phyloP scores from a whole-genome alignment of 306 rosid genomes.

The Glycine latifolia region DNA sequence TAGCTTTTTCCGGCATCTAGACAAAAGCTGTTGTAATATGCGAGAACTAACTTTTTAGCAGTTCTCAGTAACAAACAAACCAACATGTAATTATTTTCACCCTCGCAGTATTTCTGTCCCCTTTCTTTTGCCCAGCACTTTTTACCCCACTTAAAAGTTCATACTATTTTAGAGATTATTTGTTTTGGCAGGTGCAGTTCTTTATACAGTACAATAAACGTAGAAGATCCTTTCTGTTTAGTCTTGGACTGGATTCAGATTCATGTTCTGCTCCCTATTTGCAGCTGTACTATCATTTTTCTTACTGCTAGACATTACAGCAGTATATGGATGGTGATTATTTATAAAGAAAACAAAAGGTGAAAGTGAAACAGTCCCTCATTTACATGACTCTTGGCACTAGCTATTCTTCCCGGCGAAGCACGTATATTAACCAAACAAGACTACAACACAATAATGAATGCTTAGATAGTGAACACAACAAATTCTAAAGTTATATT shows the following conservation, averaged over 20 bases:
- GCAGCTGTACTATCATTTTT: background rate
- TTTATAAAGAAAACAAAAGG: background rate
- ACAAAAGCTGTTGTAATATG: constrained; percentile 59
- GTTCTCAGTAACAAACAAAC: constrained; percentile 44
- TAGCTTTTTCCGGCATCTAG: constrained; percentile 33
- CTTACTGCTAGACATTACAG: background rate
- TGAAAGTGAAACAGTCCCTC: background rate
- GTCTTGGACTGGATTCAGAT: background rate
- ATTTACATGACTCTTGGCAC: background rate
- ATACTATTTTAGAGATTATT: background rate
- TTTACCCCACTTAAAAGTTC: background rate
- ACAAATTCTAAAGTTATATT: background rate
- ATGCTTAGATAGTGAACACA: background rate
- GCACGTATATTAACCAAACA: background rate
- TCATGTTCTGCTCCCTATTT: background rate
- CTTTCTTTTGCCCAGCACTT: background rate
- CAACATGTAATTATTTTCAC: constrained; percentile 56
- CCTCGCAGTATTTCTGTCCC: constrained; percentile 5
- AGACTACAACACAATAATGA: background rate
- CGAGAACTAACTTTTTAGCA: constrained; percentile 50
- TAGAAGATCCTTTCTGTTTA: constrained; percentile 7
- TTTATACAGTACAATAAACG: constrained; percentile 7
- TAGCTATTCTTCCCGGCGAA: background rate
- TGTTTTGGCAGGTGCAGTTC: constrained; percentile 4
- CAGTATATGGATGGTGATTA: background rate